Conservation (phyloP, 2,329 filamentous ascomycete species). For the Cordyceps farinosa region DNA sequence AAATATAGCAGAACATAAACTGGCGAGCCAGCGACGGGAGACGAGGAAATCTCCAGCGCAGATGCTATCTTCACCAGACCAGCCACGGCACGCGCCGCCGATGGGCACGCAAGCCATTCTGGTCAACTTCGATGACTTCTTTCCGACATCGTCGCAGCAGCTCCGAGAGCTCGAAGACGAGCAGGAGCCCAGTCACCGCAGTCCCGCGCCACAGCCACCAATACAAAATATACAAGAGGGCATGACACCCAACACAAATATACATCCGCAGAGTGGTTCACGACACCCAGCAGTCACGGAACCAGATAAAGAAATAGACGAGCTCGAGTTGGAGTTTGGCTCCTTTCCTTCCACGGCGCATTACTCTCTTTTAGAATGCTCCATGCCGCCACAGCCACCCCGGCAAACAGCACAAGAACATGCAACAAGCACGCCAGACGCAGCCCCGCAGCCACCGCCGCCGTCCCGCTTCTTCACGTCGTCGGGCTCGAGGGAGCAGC, state of each 20-base stretch:
- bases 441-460: not conserved
- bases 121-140: conserved; percentile 49
- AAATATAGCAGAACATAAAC: not conserved
- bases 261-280: not conserved
- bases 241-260: not conserved
- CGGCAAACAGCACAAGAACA: not conserved
- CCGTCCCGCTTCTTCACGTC: conserved; percentile 35
- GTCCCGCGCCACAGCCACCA: no score
- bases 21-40: not conserved
- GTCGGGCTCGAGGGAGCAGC: conserved; percentile 34
- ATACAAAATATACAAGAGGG: not conserved
- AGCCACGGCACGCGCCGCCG: conserved; percentile 28
- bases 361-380: not conserved
- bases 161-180: conserved; percentile 48
- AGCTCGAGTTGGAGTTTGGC: not conserved
- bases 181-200: not conserved
- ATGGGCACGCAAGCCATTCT: conserved; percentile 53
- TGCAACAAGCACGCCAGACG: not conserved
- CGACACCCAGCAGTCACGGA: not conserved
- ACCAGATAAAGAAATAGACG: not conserved
- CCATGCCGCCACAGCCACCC: not conserved
- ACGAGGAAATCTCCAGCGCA: not conserved
- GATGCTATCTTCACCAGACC: conserved; percentile 15
- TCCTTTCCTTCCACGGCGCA: conserved; percentile 11
- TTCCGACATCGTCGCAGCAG: conserved; percentile 55